Base-by-base conservation (phyloP, 2,329 filamentous ascomycete species). In the Lomentospora prolificans region DNA sequence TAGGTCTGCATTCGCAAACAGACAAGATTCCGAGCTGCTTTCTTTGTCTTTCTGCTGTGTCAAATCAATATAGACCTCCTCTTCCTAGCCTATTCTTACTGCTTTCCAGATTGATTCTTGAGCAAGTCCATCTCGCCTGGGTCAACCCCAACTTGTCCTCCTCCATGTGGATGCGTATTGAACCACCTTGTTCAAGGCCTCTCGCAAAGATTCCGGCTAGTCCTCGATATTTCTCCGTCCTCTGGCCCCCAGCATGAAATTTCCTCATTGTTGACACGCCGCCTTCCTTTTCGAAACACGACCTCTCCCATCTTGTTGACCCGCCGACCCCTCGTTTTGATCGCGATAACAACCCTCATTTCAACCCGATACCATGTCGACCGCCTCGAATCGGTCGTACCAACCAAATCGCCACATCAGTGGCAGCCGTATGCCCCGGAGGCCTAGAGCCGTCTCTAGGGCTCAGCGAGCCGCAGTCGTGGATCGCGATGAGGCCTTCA, bases 401-500 rank as follows among this genome's bases (percentile, higher is more conserved):
- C 70, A 72, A 60, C 68, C 71, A 44, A 71, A 68, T 62, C 75
- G 75, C 60, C 74, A 76, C 57, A 68, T 70, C 59, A 73, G 72
- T 66, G 76, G 65, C 68, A 73, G 62, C 65, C 69, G 68, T 63
- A 69, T 58, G 71, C 62, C 63, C 70, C 50, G 53, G 33, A 55
- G 71, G 57, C 60, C 67, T 50, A 72, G 78, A 60, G 67, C 73
- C 8, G 64, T 67, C 31, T 82, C 81, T 51, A 72, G 69, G 60
- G 69, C 72, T 50, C 72, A 75, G 59, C 67, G 72, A 51, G 66
- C 73, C 53, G 69, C 74, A 55, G 75, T 85, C 61, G 53, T 55
- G 12, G 78, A 76, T 63, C 77, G 82, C 68, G 87, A 95, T 64
- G 90, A 96, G 71, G 91, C 90, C 66, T 96, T 95, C 73, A 87